Base-by-base conservation (phyloP, 2,329 filamentous ascomycete genomes). In the Aaosphaeria pasadenensis region DNA sequence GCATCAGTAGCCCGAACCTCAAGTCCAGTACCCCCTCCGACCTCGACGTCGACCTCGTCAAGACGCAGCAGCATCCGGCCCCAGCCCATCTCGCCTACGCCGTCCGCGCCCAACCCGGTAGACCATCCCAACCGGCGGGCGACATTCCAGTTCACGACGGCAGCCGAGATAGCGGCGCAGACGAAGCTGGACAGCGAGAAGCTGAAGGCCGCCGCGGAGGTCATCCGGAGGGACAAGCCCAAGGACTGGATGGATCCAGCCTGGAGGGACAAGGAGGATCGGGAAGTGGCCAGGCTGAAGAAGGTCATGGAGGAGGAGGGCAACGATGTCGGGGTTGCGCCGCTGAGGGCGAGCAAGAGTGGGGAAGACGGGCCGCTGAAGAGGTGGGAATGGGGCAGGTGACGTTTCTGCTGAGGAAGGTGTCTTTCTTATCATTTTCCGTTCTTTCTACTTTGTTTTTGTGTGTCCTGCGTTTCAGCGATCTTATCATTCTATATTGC, bases 171-270 rank as follows among this genome's bases (percentile, higher is more conserved):
- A 3, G 43, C 38, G 24, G 42, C 31, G 11, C 30, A 40, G 33
- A 30, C 33, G 11, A 30, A 43, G 13, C 11, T 3, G n/a, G 46
- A 45, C 11, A 13, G 17, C 9, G 42, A 36, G 42, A 35, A 40
- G 33, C 11, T 48, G 29, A 39, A 28, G 13, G 43, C 17, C 11
- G 46, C 42, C 24, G 42, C 39, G 7, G 49, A 48, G 17, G 46
- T 48, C 6, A 44, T 48, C 30, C 24, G 42, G 30, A 36, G 45
- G 38, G 46, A 48, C 43, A 51, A 43, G 45, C 48, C 41, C 29
- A 47, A 51, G 32, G 47, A 52, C 31, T 44, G 39, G 49, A 43
- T 40, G 40, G 44, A 49, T 41, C 46, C 39, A 33, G 9, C 7
- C 7, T 40, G 39, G 39, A 40, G 39, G 17, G 11, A 40, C 7